Evolutionary conservation across 1,284 basidiomycete species (phyloP).

Genomic region (Omphalotus olearius): DNA sequence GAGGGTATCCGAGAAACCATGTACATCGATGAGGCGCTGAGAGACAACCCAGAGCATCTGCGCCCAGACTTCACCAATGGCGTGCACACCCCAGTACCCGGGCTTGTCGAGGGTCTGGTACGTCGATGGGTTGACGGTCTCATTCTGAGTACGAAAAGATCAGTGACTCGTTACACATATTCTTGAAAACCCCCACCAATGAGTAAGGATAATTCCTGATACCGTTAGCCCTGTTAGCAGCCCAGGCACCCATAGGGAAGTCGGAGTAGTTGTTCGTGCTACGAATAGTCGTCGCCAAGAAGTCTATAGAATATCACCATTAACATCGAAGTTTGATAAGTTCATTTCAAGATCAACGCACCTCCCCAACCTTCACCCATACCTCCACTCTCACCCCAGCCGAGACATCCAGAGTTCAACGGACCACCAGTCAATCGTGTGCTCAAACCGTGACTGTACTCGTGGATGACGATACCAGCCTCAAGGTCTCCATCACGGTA

Average conservation of each 20-base stretch:
- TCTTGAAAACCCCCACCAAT: conserved; percentile 34
- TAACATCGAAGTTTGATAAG: neutral
- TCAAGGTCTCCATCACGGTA: conserved; percentile 95
- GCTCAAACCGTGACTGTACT: conserved; percentile 85
- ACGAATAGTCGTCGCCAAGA: conserved; percentile 82
- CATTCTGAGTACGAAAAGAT: conserved; percentile 37
- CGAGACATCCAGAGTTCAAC: conserved; percentile 87
- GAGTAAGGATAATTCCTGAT: conserved; percentile 91
- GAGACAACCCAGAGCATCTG: conserved; percentile 87
- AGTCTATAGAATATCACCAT: conserved; percentile 42
- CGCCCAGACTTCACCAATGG: conserved; percentile 95
- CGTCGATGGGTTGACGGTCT: conserved; percentile 81
- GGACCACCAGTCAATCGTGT: conserved; percentile 95
- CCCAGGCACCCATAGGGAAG: conserved; percentile 94
- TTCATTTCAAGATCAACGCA: conserved; percentile 21
- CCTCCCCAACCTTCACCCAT: conserved; percentile 96
- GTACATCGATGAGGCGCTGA: conserved; percentile 72
- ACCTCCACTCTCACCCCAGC: conserved; percentile 93
- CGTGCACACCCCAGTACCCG: conserved; percentile 89
- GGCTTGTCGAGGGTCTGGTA: conserved; percentile 97
- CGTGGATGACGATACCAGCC: conserved; percentile 91
- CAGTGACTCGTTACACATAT: neutral
- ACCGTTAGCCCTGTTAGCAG: conserved; percentile 71
- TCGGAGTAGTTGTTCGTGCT: conserved; percentile 69
- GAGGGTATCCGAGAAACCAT: conserved; percentile 75